Conservation (phyloP, 2,329 filamentous ascomycete species). For the Clonostachys rosea region DNA sequence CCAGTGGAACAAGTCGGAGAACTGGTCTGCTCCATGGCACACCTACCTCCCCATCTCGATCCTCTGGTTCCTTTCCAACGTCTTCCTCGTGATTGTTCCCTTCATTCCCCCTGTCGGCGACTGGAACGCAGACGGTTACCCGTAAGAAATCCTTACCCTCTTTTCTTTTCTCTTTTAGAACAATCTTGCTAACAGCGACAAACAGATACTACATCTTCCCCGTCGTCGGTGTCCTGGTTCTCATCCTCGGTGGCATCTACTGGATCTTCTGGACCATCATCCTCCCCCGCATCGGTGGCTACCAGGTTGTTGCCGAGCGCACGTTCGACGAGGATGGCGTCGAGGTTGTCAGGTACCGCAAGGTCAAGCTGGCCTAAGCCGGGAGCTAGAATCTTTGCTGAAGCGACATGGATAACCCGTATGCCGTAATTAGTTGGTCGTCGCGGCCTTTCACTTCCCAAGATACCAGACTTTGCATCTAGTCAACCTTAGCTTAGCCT, state of each 20-base stretch:
- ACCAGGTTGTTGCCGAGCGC: conserved; percentile 40
- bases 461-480: no score
- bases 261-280: conserved; percentile 48
- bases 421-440: no score
- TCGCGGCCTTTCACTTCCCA: no score
- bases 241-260: conserved; percentile 45
- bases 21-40: conserved; percentile 49
- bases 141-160: conserved; percentile 7
- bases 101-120: conserved; percentile 47
- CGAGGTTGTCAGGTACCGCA: conserved; percentile 35
- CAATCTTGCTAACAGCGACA: no score
- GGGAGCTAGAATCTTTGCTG: no score
- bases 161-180: no score
- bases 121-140: conserved; percentile 43
- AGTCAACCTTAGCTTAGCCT: no score
- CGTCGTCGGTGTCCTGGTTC: conserved; percentile 45
- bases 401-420: no score
- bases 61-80: conserved; percentile 43
- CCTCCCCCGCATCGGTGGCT: conserved; percentile 41
- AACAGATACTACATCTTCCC: conserved; percentile 47
- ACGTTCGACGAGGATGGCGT: conserved; percentile 28
- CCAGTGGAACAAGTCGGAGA: conserved; percentile 41
- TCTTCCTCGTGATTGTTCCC: conserved; percentile 47
- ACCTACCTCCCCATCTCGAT: conserved; percentile 41
- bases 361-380: conserved; percentile 11